Conservation (phyloP, 495 filamentous ascomycete species). For the Penicillium argentinense region DNA sequence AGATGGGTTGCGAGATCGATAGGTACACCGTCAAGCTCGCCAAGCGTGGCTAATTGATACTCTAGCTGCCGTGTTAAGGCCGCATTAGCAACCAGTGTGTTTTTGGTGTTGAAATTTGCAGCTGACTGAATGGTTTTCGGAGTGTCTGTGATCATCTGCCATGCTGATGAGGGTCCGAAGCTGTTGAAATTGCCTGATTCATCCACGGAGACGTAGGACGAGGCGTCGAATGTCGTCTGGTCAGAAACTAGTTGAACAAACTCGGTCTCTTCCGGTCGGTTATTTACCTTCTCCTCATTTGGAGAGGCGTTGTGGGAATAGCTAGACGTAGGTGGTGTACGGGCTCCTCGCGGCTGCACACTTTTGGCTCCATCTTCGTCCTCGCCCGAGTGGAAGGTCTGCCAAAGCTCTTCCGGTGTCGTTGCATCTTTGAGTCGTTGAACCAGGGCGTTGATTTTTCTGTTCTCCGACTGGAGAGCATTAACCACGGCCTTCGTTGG, state of each 20-base stretch:
- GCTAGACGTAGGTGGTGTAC: neutral
- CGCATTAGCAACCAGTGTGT: constrained; percentile 4
- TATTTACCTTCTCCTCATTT: neutral
- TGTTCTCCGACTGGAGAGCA: neutral
- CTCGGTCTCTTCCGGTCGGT: neutral
- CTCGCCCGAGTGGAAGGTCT: neutral
- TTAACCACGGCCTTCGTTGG: neutral
- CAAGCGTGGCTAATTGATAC: neutral
- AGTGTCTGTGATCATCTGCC: neutral
- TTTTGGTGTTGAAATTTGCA: neutral
- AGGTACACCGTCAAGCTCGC: constrained; percentile 2
- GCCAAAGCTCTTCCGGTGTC: neutral
- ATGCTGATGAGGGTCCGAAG: constrained; percentile 1
- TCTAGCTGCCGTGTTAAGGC: constrained; percentile 3
- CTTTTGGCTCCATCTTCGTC: neutral
- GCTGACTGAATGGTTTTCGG: neutral
- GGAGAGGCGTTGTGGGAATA: neutral
- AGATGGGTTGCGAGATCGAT: constrained; percentile 14
- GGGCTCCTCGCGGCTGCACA: neutral
- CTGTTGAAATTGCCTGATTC: neutral
- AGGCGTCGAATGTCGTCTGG: neutral
- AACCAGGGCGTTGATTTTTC: neutral
- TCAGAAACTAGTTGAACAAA: neutral
- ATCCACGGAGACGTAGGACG: neutral
- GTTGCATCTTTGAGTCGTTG: neutral